Conservation (phyloP, 306 rosid genomes). For the Ochetophila trinervis region DNA sequence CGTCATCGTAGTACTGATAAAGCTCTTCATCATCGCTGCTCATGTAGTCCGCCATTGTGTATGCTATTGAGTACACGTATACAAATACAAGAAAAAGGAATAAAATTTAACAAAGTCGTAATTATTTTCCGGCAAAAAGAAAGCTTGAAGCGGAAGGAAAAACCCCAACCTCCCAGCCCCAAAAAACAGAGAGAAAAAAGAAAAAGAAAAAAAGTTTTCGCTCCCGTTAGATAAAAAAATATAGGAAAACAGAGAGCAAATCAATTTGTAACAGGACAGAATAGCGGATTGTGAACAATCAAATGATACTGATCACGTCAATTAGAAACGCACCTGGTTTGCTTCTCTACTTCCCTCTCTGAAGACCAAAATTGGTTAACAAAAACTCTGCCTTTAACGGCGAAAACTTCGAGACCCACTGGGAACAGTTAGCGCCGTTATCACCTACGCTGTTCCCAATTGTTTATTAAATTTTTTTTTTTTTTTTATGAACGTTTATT, state of each 20-base stretch:
- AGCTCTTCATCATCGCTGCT: conserved; percentile 16
- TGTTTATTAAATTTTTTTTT: no score
- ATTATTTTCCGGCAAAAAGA: neutral
- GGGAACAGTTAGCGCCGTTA: neutral
- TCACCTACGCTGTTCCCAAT: neutral
- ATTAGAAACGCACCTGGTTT: neutral
- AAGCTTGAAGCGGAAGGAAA: conserved; percentile 17
- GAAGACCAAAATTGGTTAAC: neutral
- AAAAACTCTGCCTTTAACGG: neutral
- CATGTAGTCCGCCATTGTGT: conserved; percentile 18
- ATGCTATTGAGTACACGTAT: neutral
- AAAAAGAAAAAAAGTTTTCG: no score
- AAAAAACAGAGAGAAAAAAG: neutral
- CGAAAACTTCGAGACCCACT: neutral
- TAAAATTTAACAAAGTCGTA: neutral
- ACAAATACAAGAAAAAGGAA: neutral
- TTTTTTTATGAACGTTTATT: no score
- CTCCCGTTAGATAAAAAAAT: no score
- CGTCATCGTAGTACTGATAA: conserved; percentile 1
- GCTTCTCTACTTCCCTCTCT: neutral
- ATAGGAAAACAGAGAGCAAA: no score
- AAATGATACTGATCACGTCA: conserved; percentile 6
- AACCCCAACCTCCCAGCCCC: neutral
- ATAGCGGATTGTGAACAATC: no score
- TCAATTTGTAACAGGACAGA: no score